phyloP scores from a whole-genome alignment of 2,329 filamentous ascomycete genomes.

The Phaeosphaeria sp. region DNA sequence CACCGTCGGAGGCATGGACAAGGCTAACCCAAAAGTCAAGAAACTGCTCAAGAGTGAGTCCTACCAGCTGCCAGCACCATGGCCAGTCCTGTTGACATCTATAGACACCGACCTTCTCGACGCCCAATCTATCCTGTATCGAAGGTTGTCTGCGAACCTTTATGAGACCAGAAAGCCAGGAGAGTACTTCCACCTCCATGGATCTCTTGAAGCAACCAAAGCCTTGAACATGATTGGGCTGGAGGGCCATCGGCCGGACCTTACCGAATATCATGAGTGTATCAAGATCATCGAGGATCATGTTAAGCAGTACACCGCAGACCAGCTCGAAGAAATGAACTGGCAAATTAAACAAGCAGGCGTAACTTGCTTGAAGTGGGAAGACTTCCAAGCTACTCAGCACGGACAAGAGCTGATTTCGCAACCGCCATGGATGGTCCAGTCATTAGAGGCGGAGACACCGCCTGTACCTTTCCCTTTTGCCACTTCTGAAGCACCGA shows the following conservation, averaged over 20 bases:
- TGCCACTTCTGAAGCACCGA: constrained; percentile 48
- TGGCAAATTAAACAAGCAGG: constrained; percentile 50
- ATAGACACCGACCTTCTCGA: constrained; percentile 75
- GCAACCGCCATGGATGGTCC: constrained; percentile 57
- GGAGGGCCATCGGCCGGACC: constrained; percentile 64
- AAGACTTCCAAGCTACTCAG: constrained; percentile 47
- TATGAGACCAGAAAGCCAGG: constrained; percentile 70
- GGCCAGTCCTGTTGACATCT: constrained; percentile 12
- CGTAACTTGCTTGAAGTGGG: constrained; percentile 50
- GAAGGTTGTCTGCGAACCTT: constrained; percentile 74
- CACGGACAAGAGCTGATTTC: constrained; percentile 51
- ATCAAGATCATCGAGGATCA: constrained; percentile 51
- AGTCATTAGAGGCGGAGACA: constrained; percentile 58
- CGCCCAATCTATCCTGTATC: constrained; percentile 74
- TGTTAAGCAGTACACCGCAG: constrained; percentile 48
- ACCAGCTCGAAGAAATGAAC: constrained; percentile 52
- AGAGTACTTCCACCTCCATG: constrained; percentile 78
- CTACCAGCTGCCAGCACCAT: constrained; percentile 1
- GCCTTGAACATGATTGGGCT: constrained; percentile 75
- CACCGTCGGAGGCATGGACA: constrained; percentile 60
- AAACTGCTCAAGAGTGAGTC: constrained; percentile 51
- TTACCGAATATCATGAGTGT: constrained; percentile 57
- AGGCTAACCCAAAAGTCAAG: constrained; percentile 53
- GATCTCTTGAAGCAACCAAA: constrained; percentile 73
- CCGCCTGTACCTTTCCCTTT: constrained; percentile 56